Evolutionary conservation across 106 monocot genomes (phyloP).

Genomic region (Agapanthus africanus): DNA sequence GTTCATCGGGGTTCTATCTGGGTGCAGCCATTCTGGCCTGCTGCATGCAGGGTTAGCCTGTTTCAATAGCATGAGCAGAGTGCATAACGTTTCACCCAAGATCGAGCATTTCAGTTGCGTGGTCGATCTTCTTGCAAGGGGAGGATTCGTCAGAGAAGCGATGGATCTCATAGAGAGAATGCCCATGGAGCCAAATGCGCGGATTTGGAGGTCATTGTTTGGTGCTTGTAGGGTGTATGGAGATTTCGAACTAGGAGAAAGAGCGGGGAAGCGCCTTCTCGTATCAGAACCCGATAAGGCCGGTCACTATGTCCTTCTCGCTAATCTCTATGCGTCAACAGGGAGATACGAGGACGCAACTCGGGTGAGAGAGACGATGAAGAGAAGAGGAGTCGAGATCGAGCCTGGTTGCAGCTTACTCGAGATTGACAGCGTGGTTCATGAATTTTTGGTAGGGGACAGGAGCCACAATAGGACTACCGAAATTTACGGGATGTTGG

Average conservation of each 20-base stretch:
- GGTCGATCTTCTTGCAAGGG: slow-evolving; percentile 43
- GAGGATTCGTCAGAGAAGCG: slow-evolving; percentile 40
- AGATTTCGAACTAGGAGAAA: slow-evolving; percentile 36
- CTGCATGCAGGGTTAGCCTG: slow-evolving; percentile 31
- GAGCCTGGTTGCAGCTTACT: slow-evolving; percentile 14
- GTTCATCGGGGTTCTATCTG: slow-evolving; percentile 33
- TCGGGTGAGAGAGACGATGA: slow-evolving; percentile 7
- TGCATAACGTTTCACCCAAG: slow-evolving; percentile 25
- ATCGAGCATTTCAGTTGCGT: slow-evolving; percentile 59
- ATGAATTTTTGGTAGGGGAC: neutral
- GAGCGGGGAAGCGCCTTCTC: slow-evolving; percentile 39
- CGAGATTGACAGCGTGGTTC: slow-evolving; percentile 10
- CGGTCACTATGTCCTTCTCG: slow-evolving; percentile 4
- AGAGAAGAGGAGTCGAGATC: slow-evolving; percentile 7
- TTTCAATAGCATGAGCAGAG: slow-evolving; percentile 22
- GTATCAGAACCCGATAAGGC: slow-evolving; percentile 29
- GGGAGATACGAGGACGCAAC: slow-evolving; percentile 9
- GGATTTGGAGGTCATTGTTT: slow-evolving; percentile 49
- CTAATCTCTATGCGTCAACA: neutral
- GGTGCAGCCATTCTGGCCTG: slow-evolving; percentile 49
- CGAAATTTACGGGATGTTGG: too few relatives aligned
- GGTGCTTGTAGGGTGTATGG: slow-evolving; percentile 16
- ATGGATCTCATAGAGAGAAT: slow-evolving; percentile 31
- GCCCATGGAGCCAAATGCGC: slow-evolving; percentile 29
- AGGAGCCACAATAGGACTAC: too few relatives aligned